Conservation (phyloP, 257 asterid species). For the Solanum piurae region DNA sequence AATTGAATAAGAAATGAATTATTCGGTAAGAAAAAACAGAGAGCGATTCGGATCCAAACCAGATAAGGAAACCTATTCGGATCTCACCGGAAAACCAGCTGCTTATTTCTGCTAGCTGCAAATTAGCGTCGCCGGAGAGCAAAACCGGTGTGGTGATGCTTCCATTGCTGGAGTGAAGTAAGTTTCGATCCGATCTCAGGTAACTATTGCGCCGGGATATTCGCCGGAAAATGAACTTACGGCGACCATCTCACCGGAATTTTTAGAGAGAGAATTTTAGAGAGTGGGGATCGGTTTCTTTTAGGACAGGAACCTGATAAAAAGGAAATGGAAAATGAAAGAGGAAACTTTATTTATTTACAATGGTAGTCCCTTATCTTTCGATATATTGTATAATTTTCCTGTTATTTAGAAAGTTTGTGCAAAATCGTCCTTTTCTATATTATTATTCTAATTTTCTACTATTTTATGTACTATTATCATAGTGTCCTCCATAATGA, state of each 20-base stretch:
- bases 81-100: slow-evolving; percentile 4
- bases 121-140: not conserved
- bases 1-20: not conserved
- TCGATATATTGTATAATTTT: not conserved
- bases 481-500: not conserved
- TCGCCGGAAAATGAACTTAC: not conserved
- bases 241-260: slow-evolving; percentile 10
- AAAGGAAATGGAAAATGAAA: not conserved
- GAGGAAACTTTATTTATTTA: not conserved
- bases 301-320: not conserved
- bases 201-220: not conserved
- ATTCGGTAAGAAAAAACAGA: not conserved
- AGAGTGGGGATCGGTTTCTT: not conserved
- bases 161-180: not conserved
- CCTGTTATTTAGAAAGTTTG: not conserved
- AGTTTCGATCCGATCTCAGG: not conserved
- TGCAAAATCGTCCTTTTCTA: not conserved
- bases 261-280: not conserved
- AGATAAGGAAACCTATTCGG: not conserved
- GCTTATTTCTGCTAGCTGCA: not conserved
- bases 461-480: not conserved
- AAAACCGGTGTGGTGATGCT: not conserved
- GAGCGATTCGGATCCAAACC: slow-evolving; percentile 4
- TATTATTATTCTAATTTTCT: not conserved
- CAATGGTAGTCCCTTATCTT: not conserved